Base-by-base conservation (phyloP, 331 rosid genomes). In the Pyracantha coccinea region DNA sequence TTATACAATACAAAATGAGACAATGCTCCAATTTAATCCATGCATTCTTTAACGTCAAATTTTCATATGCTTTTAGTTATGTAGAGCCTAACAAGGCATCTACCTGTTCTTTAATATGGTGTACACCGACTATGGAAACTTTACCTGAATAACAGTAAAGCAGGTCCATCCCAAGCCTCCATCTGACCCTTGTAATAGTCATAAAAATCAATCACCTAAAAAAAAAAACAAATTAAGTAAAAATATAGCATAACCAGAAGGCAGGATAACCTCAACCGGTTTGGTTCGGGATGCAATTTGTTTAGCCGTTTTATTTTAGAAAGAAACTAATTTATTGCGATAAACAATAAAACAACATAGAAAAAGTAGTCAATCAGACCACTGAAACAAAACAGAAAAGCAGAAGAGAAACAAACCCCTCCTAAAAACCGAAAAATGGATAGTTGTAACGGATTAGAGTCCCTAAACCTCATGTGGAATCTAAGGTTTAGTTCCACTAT, bases 81-180 rank as follows among this genome's bases (percentile, higher is more conserved):
- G 52, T 11, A 55, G 72, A 47, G 24, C 57, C 21, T 55, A 62
- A 69, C 53, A 58, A 38, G 68, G 66, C 61, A 77, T 75, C 52
- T 75, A 55, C 4, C 24, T 50, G 15, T 78, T 72, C 78, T 45
- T 74, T 50, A 60, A 28, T 29, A 64, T 29, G 16, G 6, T 19
- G n/a, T 16, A 32, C 19, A 47, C 20, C 54, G n/a, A 41, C 44
- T 62, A 57, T 38, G 64, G 61, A 81, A 58, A 47, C 29, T 28
- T 77, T 84, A 94, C 99, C 99, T 92, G 93, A 94, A 94, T 84
- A 94, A 85, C 66, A 94, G 92, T 77, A 94, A 86, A 81, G 99
- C 99, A 19, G 99, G 99, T 83, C 99, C 99, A 83, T 94, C 99
- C 99, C 99, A 94, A 76, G 99, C 89, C 83, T 94, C 99, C 99